Percentiles rank a stretch among this genome's conserved stretches.
Evolutionary conservation across 208 protist genomes (phyloP).

Genomic region (Crithidia brevicula): DNA sequence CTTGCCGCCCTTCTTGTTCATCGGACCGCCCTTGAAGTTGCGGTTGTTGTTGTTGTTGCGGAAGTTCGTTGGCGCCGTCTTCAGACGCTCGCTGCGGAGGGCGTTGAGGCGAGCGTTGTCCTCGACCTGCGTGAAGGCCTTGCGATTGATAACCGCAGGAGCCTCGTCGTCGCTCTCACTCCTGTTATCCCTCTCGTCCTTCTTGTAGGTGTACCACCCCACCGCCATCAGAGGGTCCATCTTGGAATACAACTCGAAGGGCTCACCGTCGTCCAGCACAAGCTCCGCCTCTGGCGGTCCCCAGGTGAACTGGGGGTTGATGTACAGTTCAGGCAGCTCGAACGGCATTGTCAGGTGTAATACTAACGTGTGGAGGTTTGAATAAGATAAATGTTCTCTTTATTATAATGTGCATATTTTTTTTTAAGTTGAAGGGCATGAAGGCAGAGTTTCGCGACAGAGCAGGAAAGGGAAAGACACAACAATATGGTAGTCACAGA

Average conservation of each 20-base stretch:
- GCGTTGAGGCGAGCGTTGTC: constrained; percentile 75
- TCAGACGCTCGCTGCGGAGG: constrained; percentile 55
- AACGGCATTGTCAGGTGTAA: too few relatives aligned
- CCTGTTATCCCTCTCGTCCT: constrained; percentile 21
- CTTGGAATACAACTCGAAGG: constrained; percentile 77
- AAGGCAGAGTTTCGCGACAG: too few relatives aligned
- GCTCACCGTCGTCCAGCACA: constrained; percentile 51
- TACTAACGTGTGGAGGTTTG: too few relatives aligned
- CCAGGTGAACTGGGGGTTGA: constrained; percentile 78
- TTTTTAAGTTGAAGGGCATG: neutral
- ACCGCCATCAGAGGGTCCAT: constrained; percentile 45
- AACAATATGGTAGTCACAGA: too few relatives aligned
- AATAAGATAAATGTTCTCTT: too few relatives aligned
- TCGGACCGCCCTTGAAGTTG: constrained; percentile 26
- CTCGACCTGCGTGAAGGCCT: constrained; percentile 64
- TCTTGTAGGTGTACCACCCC: constrained; percentile 58
- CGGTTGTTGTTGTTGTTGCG: constrained; percentile 30
- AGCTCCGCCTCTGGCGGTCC: constrained; percentile 82
- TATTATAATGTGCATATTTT: neutral
- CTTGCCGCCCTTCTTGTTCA: constrained; percentile 35
- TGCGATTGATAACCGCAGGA: constrained; percentile 36
- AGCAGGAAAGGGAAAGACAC: constrained; percentile 22
- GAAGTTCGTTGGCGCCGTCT: constrained; percentile 26
- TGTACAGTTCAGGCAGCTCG: constrained; percentile 75
- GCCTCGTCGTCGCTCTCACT: constrained; percentile 38